Evolutionary conservation across 2,329 filamentous ascomycete species (phyloP), one percentile per base, ranked within the genome.

Genomic region (Xylariaceae sp.): DNA sequence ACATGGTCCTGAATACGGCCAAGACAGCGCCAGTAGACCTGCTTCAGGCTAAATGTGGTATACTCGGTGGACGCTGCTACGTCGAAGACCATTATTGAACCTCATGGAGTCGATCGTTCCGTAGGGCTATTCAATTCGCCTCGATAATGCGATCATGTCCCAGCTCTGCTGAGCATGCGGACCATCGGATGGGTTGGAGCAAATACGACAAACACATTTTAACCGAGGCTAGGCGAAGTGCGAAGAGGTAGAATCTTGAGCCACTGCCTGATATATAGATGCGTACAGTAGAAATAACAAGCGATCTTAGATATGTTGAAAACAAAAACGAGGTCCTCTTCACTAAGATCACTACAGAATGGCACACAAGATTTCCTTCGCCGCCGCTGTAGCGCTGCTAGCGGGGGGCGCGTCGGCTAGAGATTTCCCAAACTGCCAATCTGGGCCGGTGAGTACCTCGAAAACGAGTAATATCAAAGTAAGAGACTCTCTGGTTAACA

Each of bases 381-480:
- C 52, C 19, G 51, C 49, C 23, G n/a, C n/a, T n/a, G n/a, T n/a
- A n/a, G n/a, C n/a, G n/a, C 46, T 67, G 39, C 53, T 67, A 28
- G 54, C 37, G 3, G 56, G 53, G 31, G 21, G 57, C n/a, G 60
- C 45, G 16, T 54, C 47, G 14, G 67, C 65, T n/a, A 64, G 63
- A 36, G 66, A 68, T 37, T 69, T 69, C 39, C 67, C 67, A n/a
- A 67, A 59, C 47, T 69, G 67, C 31, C 62, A 69, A 49, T 66
- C 67, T 3, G 66, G 62, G 4, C 53, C 65, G 47, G 67, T 67
- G 55, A 63, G 66, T 64, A 26, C 5, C 40, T 31, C n/a, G 28
- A 46, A 37, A 17, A 2, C 2, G 11, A 31, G 3, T 16, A 36
- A 37, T 16, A 23, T 40, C 6, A n/a, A 6, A 7, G 19, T 21